Percentiles rank a stretch among this genome's conserved stretches.
Evolutionary conservation across 139 green algal species (phyloP).

Genomic region (Tetraselmis chui): DNA sequence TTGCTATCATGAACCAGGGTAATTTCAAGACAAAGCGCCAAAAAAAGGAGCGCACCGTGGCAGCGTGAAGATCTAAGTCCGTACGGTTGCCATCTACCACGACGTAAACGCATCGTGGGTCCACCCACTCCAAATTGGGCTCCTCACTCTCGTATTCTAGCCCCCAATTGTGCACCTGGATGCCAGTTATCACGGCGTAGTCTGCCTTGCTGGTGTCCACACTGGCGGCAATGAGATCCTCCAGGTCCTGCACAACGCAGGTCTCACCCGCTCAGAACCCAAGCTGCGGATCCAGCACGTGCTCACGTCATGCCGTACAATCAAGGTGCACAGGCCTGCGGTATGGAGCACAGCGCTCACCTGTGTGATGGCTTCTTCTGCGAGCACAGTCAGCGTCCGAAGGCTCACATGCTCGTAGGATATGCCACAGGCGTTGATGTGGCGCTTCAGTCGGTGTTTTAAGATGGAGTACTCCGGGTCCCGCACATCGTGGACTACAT

Average conservation of each 20-base stretch:
- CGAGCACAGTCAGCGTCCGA: neutral
- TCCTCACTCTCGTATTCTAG: conserved; percentile 34
- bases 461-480: conserved; percentile 86
- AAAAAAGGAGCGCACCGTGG: too few species aligned
- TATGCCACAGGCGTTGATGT: conserved; percentile 47
- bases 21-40: too few species aligned
- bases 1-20: too few species aligned
- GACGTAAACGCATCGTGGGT: conserved; percentile 50
- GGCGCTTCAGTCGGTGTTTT: conserved; percentile 69
- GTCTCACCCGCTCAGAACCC: too few species aligned
- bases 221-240: conserved; percentile 74
- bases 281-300: too few species aligned
- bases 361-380: conserved; percentile 65
- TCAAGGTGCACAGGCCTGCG: conserved; percentile 75
- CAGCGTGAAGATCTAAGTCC: conserved; percentile 55
- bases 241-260: conserved; percentile 73
- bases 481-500: conserved; percentile 59
- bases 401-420: conserved; percentile 19
- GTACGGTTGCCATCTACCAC: conserved; percentile 65
- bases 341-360: too few species aligned
- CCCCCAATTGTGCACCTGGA: conserved; percentile 84
- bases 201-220: conserved; percentile 72
- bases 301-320: too few species aligned
- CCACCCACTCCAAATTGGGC: conserved; percentile 70
- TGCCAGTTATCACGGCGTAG: conserved; percentile 77